A percentile compares a stretch with the other conserved stretches of the same genome.
phyloP scores from a whole-genome alignment of 1,284 basidiomycete species.

The Trichosporon inkin region DNA sequence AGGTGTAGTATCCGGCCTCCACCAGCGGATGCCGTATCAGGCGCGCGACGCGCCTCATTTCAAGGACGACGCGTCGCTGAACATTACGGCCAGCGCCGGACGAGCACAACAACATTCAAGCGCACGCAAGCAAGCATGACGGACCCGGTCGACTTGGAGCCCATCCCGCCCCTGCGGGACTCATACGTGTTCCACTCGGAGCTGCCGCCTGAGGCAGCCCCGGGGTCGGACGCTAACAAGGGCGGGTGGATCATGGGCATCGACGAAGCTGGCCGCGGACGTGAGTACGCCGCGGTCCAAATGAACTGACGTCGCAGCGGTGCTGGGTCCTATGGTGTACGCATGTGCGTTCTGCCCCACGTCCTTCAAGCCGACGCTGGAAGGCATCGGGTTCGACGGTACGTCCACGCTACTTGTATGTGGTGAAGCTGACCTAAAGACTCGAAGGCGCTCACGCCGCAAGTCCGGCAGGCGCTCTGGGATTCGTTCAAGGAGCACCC shows the following conservation, averaged over 20 bases:
- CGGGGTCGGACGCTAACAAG: slow-evolving; percentile 55
- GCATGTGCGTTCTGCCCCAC: slow-evolving; percentile 88
- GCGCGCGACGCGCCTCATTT: slow-evolving; percentile 11
- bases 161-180: slow-evolving; percentile 59
- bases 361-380: slow-evolving; percentile 68
- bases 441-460: slow-evolving; percentile 82
- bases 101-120: background rate
- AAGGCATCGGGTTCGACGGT: slow-evolving; percentile 81
- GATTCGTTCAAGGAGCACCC: slow-evolving; percentile 35
- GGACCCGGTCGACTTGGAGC: slow-evolving; percentile 54
- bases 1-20: background rate
- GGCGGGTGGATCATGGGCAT: slow-evolving; percentile 72
- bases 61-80: background rate
- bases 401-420: slow-evolving; percentile 4
- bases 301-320: slow-evolving; percentile 13
- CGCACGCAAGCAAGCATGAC: background rate
- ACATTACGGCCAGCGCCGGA: background rate
- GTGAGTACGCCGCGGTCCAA: slow-evolving; percentile 29
- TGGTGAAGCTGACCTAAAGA: slow-evolving; percentile 48
- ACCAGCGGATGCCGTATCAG: background rate
- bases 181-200: slow-evolving; percentile 82
- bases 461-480: slow-evolving; percentile 57
- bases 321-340: slow-evolving; percentile 75
- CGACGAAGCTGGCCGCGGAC: slow-evolving; percentile 93
- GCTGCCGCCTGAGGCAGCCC: slow-evolving; percentile 56